Evolutionary conservation across 768 basidiomycete species (phyloP).

Genomic region (Pleurotus pulmonarius): DNA sequence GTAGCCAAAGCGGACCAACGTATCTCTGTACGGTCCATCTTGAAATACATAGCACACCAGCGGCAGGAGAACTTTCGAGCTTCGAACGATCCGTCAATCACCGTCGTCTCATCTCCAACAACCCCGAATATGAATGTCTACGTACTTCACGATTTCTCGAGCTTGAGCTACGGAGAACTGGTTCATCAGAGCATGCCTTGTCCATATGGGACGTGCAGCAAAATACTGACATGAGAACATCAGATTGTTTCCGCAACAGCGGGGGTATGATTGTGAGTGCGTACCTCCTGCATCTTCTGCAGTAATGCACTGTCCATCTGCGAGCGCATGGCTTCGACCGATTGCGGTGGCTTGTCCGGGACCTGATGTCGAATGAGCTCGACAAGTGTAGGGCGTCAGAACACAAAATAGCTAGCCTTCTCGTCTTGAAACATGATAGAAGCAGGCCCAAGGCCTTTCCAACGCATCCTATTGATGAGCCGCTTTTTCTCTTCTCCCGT

Average conservation of each 20-base stretch:
- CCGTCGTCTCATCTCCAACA: background rate
- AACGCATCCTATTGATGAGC: slow-evolving; percentile 82
- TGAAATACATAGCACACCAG: slow-evolving; percentile 84
- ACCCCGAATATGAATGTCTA: slow-evolving; percentile 1
- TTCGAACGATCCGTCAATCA: slow-evolving; percentile 21
- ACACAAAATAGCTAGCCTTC: slow-evolving; percentile 31
- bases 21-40: slow-evolving; percentile 94
- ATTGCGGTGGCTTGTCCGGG: slow-evolving; percentile 59
- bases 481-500: slow-evolving; percentile 81
- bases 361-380: slow-evolving; percentile 33
- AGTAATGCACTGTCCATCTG: slow-evolving; percentile 54
- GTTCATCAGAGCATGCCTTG: slow-evolving; percentile 79
- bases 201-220: slow-evolving; percentile 80
- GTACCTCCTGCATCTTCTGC: slow-evolving; percentile 50
- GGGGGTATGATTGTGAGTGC: background rate
- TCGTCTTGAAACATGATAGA: slow-evolving; percentile 65
- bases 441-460: slow-evolving; percentile 78
- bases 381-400: background rate
- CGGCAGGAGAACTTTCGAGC: slow-evolving; percentile 80
- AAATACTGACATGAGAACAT: slow-evolving; percentile 47
- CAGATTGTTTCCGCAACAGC: no score
- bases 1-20: slow-evolving; percentile 80
- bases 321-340: slow-evolving; percentile 56
- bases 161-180: slow-evolving; percentile 69
- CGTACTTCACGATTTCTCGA: slow-evolving; percentile 74